Base-by-base conservation (phyloP, 352 stramenopile species). In the Phytophthora europaea region DNA sequence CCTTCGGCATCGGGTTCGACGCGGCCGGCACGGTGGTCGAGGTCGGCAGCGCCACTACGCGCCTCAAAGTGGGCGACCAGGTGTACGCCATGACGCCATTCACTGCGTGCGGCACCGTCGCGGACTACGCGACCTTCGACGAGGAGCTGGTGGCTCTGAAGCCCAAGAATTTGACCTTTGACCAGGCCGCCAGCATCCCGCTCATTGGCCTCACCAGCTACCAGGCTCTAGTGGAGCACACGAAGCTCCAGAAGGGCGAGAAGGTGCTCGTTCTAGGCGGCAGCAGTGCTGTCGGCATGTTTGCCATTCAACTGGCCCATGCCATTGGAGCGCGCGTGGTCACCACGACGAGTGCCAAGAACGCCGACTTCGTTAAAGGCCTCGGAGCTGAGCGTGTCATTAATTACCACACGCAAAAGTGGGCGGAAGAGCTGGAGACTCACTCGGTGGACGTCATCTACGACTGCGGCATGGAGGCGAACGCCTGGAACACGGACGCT, bases 371-470 rank as follows among this genome's bases (percentile, higher is more conserved):
- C 9, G 65, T 78, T 0, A 66, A 72, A 16, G 59, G 55, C 5
- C 53, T 82, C 7, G 79, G 78, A 1, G 78, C 73, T 0, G 73
- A 83, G n/a, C 31, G 59, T 1, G 73, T 80, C 18, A 63, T 88
- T 18, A 73, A 86, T 48, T 88, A 86, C 59, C 67, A 68, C 12
- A 71, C 26, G 18, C 57, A 82, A 13, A 76, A 86, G 59, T 88
- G 73, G 76, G 48, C 33, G 3, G 61, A 83, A 0, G 73, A 73
- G 26, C 36, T 86, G 31, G 69, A 72, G 3, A 4, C 31, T 1
- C 62, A 83, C 65, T 86, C 76, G 28, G 67, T 86, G 50, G 79
- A 86, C 50, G 43, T 82, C n/a, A 67, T 85, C 67, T 85, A 83
- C 43, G 73, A 80, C 67, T 80, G 71, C 23, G 78, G 67, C 28